phyloP scores from a whole-genome alignment of 495 filamentous ascomycete genomes.

The Talaromyces wortmannii region DNA sequence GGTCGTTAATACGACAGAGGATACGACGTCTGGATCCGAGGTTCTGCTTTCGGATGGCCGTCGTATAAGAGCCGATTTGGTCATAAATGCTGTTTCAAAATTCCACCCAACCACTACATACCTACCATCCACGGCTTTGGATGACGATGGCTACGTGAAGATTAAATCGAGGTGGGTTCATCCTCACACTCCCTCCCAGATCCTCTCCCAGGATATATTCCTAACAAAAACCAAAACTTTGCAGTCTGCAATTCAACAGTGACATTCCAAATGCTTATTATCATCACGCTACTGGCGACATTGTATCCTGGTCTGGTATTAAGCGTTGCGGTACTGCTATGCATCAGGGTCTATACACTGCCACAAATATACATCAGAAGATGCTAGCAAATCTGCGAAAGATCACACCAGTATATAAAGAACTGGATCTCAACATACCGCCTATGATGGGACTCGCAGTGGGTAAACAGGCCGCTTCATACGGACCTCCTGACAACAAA shows the following conservation, averaged over 20 bases:
- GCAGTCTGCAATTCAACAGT: constrained; percentile 36
- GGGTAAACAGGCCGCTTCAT: constrained; percentile 57
- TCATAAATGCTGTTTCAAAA: constrained; percentile 55
- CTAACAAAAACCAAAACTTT: neutral
- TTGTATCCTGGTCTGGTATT: constrained; percentile 54
- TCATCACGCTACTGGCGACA: constrained; percentile 52
- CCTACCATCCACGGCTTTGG: constrained; percentile 39
- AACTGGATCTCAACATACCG: constrained; percentile 40
- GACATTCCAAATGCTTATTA: constrained; percentile 38
- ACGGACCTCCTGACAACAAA: constrained; percentile 42
- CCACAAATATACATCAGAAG: constrained; percentile 51
- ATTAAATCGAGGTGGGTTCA: constrained; percentile 25
- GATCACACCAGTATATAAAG: constrained; percentile 30
- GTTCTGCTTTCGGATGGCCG: constrained; percentile 50
- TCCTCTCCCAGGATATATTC: neutral
- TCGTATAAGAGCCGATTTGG: constrained; percentile 42
- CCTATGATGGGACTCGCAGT: constrained; percentile 62
- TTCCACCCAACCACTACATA: constrained; percentile 46
- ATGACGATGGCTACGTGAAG: constrained; percentile 50
- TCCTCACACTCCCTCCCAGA: neutral
- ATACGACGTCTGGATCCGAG: constrained; percentile 6
- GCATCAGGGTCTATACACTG: constrained; percentile 56
- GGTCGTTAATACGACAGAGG: neutral
- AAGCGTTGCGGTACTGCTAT: constrained; percentile 65
- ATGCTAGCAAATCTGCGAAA: constrained; percentile 32